Evolutionary conservation across 768 basidiomycete species (phyloP).

Genomic region (Rhodotorula kratochvilovae): DNA sequence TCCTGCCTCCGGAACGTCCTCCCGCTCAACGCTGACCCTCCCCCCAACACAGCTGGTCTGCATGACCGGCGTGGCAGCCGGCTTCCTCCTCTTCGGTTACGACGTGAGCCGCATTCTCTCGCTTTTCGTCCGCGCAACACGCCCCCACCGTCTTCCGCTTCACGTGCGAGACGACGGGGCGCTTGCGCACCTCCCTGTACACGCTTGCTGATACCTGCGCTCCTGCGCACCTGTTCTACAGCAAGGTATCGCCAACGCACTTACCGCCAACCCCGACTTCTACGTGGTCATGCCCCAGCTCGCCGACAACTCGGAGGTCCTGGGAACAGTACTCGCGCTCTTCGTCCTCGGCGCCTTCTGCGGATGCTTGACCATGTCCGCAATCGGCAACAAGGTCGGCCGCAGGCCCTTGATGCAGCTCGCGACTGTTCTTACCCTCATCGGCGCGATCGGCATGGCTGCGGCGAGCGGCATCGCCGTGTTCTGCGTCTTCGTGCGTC

Average conservation of each 20-base stretch:
- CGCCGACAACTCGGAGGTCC: background rate
- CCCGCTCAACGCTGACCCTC: background rate
- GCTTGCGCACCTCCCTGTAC: too few species aligned
- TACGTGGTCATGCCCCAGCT: slow-evolving; percentile 1
- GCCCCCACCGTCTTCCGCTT: too few species aligned
- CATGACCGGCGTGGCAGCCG: slow-evolving; percentile 11
- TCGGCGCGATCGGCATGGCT: slow-evolving; percentile 30
- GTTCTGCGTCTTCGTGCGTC: slow-evolving; percentile 32
- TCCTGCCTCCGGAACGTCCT: background rate
- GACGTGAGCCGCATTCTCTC: background rate
- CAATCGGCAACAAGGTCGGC: slow-evolving; percentile 31
- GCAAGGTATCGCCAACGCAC: slow-evolving; percentile 35
- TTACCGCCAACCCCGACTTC: slow-evolving; percentile 23
- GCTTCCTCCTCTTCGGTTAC: slow-evolving; percentile 16
- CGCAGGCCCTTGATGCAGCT: slow-evolving; percentile 22
- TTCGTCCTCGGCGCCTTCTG: slow-evolving; percentile 34
- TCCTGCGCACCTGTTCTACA: background rate
- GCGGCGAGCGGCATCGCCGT: slow-evolving; percentile 33
- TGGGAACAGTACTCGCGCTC: slow-evolving; percentile 25
- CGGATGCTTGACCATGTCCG: slow-evolving; percentile 28
- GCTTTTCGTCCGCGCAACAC: too few species aligned
- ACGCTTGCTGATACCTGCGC: too few species aligned
- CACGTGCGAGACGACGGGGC: background rate
- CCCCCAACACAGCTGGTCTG: background rate
- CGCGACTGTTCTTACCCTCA: slow-evolving; percentile 14